phyloP scores from a whole-genome alignment of 2,329 filamentous ascomycete genomes.

The Apiospora hydei region DNA sequence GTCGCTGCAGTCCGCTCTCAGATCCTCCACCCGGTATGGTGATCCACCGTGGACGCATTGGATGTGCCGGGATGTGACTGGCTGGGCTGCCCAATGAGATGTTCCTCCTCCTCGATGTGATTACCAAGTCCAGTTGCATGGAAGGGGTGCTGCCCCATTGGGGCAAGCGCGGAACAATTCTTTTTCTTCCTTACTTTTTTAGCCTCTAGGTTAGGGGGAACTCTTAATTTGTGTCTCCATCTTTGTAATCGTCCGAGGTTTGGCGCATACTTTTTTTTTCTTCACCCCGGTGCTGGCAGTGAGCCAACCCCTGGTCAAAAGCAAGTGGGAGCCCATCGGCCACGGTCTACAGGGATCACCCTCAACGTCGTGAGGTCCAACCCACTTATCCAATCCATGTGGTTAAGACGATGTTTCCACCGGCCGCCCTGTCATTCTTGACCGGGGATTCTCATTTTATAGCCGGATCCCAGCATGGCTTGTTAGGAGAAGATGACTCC shows the following conservation, averaged over 20 bases:
- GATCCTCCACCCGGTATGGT: slow-evolving; percentile 20
- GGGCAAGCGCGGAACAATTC: neutral
- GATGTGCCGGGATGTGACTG: slow-evolving; percentile 19
- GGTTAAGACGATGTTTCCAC: slow-evolving; percentile 24
- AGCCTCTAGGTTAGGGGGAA: slow-evolving; percentile 6
- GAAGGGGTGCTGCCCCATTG: slow-evolving; percentile 8
- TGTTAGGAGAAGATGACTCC: slow-evolving; percentile 24
- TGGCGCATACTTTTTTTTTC: slow-evolving; percentile 14
- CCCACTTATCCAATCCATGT: slow-evolving; percentile 25
- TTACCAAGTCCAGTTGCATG: slow-evolving; percentile 24
- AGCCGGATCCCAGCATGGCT: slow-evolving; percentile 23
- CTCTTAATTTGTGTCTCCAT: slow-evolving; percentile 19
- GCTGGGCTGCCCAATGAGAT: slow-evolving; percentile 16
- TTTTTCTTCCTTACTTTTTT: neutral
- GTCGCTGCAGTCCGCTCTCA: slow-evolving; percentile 14
- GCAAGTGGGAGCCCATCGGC: slow-evolving; percentile 24
- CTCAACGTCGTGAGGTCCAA: slow-evolving; percentile 16
- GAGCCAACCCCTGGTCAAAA: slow-evolving; percentile 24
- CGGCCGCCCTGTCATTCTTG: slow-evolving; percentile 24
- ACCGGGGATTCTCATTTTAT: slow-evolving; percentile 22
- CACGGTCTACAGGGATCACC: slow-evolving; percentile 24
- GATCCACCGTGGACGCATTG: slow-evolving; percentile 7
- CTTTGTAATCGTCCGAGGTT: slow-evolving; percentile 21
- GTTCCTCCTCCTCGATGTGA: slow-evolving; percentile 1
- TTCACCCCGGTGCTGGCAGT: slow-evolving; percentile 20